Conservation (phyloP, 805 yeast species). For the Zygoascus ofunaensis region DNA sequence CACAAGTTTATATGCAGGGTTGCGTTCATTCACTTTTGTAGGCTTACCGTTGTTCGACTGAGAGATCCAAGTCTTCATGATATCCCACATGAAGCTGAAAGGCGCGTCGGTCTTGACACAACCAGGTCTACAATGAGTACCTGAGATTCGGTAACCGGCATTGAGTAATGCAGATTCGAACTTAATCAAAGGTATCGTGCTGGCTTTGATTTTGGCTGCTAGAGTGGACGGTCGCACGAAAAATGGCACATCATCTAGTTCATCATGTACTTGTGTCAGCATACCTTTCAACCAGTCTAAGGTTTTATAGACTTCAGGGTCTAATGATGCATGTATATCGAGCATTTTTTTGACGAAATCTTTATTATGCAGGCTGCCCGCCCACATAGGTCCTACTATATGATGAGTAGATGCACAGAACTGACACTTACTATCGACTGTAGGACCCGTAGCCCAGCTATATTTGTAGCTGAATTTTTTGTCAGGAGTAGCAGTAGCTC, state of each 20-base stretch:
- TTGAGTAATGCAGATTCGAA: slow-evolving; percentile 77
- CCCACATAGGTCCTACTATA: slow-evolving; percentile 97
- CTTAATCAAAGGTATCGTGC: slow-evolving; percentile 69
- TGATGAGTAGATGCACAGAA: slow-evolving; percentile 65
- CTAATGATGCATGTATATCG: slow-evolving; percentile 42
- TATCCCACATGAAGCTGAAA: slow-evolving; percentile 66
- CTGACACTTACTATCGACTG: slow-evolving; percentile 46
- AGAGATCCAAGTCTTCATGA: slow-evolving; percentile 54
- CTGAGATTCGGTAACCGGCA: slow-evolving; percentile 69
- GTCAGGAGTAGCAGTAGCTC: slow-evolving; percentile 30
- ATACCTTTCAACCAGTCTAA: slow-evolving; percentile 81
- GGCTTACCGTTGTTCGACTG: slow-evolving; percentile 31
- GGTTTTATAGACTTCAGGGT: slow-evolving; percentile 60
- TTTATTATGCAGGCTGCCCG: slow-evolving; percentile 61
- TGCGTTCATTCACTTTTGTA: slow-evolving; percentile 22
- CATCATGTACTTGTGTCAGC: slow-evolving; percentile 75
- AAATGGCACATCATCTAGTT: slow-evolving; percentile 57
- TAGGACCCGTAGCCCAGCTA: slow-evolving; percentile 58
- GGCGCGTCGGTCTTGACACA: slow-evolving; percentile 88
- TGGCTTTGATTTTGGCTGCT: slow-evolving; percentile 66
- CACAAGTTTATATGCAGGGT: slow-evolving; percentile 28
- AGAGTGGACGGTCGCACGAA: slow-evolving; percentile 74
- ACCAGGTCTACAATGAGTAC: slow-evolving; percentile 83
- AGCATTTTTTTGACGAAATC: slow-evolving; percentile 60
- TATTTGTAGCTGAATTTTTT: slow-evolving; percentile 12